phyloP scores from a whole-genome alignment of 23 red algal species.

The Chondrus crispus region DNA sequence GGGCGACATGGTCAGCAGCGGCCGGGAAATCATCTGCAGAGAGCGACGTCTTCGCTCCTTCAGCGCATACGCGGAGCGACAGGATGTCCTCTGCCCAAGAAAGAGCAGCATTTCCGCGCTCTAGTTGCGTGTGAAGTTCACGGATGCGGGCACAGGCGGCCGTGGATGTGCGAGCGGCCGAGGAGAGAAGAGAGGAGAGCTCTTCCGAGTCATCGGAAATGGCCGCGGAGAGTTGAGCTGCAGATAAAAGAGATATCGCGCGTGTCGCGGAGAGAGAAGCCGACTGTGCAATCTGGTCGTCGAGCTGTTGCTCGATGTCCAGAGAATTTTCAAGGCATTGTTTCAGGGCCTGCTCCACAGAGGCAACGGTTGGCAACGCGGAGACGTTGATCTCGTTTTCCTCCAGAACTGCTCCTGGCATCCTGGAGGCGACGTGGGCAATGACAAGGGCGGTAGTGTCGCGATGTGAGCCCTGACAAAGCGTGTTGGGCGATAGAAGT shows the following conservation, averaged over 20 bases:
- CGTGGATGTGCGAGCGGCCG: slow-evolving; percentile 10
- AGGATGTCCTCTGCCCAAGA: slow-evolving; percentile 72
- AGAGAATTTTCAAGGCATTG: not conserved
- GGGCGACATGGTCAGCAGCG: slow-evolving; percentile 35
- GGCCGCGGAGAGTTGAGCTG: not conserved
- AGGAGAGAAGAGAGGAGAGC: slow-evolving; percentile 42
- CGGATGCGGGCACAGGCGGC: slow-evolving; percentile 48
- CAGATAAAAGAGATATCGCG: not conserved
- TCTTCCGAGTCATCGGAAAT: slow-evolving; percentile 38
- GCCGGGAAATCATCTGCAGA: slow-evolving; percentile 38
- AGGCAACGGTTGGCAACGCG: slow-evolving; percentile 18
- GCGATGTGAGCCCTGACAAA: no score
- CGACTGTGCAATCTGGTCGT: slow-evolving; percentile 32
- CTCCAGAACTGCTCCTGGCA: not conserved
- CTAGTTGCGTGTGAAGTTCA: slow-evolving; percentile 21
- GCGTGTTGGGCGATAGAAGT: no score
- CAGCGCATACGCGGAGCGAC: slow-evolving; percentile 55
- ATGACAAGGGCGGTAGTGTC: no score
- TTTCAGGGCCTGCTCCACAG: slow-evolving; percentile 39
- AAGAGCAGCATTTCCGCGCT: slow-evolving; percentile 25
- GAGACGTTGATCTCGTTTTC: slow-evolving; percentile 1
- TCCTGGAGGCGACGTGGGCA: no score
- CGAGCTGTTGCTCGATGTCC: slow-evolving; percentile 46
- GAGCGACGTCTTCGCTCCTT: slow-evolving; percentile 54
- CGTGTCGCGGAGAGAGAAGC: not conserved